Base-by-base conservation (phyloP, 345 rosid species). In the Camelina sativa region DNA sequence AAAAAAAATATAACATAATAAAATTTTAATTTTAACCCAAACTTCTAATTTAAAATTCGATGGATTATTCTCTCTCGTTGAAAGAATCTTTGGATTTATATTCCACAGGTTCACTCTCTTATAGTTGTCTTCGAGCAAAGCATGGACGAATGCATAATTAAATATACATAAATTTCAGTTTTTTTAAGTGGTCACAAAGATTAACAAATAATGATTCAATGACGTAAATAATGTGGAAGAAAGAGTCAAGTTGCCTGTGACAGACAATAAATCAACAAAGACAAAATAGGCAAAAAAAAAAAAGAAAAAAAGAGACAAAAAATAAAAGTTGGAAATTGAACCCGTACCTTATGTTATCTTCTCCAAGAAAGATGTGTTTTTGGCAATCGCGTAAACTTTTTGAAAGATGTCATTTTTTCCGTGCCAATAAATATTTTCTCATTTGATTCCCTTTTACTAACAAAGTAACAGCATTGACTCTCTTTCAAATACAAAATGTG, bases 261-360 rank as follows among this genome's bases (percentile, higher is more conserved):
- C 52, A 58, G 52, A 52, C 65, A 74, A 54, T 55, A 55, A 62
- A 62, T 62, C 48, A 54, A 67, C 11, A 60, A 59, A 61, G 79
- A 60, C 79, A 68, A 53, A 68, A 40, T 50, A 38, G 46, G 35
- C 12, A 43, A 28, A 52, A 53, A 53, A 43, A 28, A 52, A 53
- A 53, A 67, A 37, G 60, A 69, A 22, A 10, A 69, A 34, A 6
- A 34, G 35, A 16, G 52, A 54, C 60, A 38, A 68, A 69, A 32
- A 10, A 69, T 54, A 62, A 69, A 55, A 41, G 44, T 76, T 62
- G 80, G 80, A 69, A 76, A 5, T 76, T 62, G 80, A 63, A 76
- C 71, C 65, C 59, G 23, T 34, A 54, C 75, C 75, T 76, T 56
- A 69, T 61, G 30, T 30, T 46, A 37, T n/a, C 75, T 62, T 62